phyloP scores from a whole-genome alignment of 202 grass and related monocot genomes.

The Thinopyrum obtusiflorum region DNA sequence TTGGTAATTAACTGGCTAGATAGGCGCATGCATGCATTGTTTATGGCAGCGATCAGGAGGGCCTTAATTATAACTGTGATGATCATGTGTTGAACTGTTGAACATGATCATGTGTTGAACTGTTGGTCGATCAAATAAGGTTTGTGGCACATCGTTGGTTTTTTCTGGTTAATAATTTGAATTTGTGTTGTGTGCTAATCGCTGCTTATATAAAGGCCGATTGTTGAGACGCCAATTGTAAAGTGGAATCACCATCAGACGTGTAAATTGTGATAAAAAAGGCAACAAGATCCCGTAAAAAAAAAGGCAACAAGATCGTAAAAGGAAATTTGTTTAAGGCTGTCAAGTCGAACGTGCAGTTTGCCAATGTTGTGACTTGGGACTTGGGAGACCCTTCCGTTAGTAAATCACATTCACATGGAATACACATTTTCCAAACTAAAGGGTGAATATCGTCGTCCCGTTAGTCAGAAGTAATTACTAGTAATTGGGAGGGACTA shows the following conservation, averaged over 20 bases:
- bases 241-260: too few relatives aligned
- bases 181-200: background rate
- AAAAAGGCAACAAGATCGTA: background rate
- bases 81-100: conserved; percentile 9
- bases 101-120: conserved; percentile 15
- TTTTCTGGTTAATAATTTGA: background rate
- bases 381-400: background rate
- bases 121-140: conserved; percentile 32
- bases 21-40: conserved; percentile 11
- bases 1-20: background rate
- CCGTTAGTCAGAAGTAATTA: too few relatives aligned
- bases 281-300: too few relatives aligned
- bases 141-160: background rate
- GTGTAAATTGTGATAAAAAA: background rate
- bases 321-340: background rate
- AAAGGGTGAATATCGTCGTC: too few relatives aligned
- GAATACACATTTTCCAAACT: too few relatives aligned
- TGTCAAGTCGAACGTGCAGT: background rate
- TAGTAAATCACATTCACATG: background rate
- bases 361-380: background rate
- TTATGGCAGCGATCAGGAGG: background rate
- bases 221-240: too few relatives aligned
- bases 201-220: background rate
- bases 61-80: conserved; percentile 12
- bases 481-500: too few relatives aligned